Percentiles rank a stretch among this genome's conserved stretches.
Conservation (phyloP, 2,329 filamentous ascomycete species). For the Macroventuria anomochaeta region DNA sequence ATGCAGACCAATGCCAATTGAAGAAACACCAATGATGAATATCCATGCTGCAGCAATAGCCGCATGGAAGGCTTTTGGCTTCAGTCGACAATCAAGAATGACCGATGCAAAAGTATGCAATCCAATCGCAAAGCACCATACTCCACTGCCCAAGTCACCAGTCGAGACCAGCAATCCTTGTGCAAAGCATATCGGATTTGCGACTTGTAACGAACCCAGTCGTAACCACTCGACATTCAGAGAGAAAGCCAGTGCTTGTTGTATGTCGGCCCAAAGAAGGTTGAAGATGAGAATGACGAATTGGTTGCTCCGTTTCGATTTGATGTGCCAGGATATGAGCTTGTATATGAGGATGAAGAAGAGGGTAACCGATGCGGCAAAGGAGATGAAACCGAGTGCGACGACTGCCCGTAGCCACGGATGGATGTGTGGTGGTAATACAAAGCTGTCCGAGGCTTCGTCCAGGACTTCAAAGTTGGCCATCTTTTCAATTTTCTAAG, state of each 20-base stretch:
- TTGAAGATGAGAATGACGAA: slow-evolving; percentile 74
- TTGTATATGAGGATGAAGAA: slow-evolving; percentile 56
- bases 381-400: slow-evolving; percentile 55
- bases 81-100: slow-evolving; percentile 61
- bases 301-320: slow-evolving; percentile 61
- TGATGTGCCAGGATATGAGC: slow-evolving; percentile 50
- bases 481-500: slow-evolving; percentile 24
- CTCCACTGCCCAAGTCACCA: slow-evolving; percentile 69
- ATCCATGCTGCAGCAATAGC: slow-evolving; percentile 61
- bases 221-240: slow-evolving; percentile 67
- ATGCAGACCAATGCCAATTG: slow-evolving; percentile 58
- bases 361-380: slow-evolving; percentile 53
- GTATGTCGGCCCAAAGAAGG: slow-evolving; percentile 70
- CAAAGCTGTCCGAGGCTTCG: slow-evolving; percentile 37
- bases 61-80: slow-evolving; percentile 59
- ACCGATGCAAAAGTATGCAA: slow-evolving; percentile 70
- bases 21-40: slow-evolving; percentile 64
- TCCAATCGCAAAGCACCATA: slow-evolving; percentile 71
- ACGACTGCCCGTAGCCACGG: slow-evolving; percentile 56
- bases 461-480: slow-evolving; percentile 29
- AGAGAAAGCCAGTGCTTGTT: slow-evolving; percentile 69
- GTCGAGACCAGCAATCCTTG: slow-evolving; percentile 74
- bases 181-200: slow-evolving; percentile 62
- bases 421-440: slow-evolving; percentile 44
- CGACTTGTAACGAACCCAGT: slow-evolving; percentile 61